phyloP scores from a whole-genome alignment of 2,329 filamentous ascomycete species.

The Fusarium goolgardi region DNA sequence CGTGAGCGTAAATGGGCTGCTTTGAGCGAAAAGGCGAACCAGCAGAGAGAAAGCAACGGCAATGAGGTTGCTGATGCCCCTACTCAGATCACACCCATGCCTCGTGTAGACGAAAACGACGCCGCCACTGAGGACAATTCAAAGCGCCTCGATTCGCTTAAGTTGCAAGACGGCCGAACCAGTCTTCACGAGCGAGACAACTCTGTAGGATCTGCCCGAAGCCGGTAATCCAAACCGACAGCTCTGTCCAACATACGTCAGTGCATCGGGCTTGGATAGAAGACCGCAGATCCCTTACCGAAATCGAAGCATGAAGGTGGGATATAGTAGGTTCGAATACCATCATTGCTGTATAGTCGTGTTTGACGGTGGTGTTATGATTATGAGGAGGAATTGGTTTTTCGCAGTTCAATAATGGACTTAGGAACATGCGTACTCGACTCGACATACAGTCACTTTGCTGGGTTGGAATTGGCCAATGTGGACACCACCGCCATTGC shows the following conservation, averaged over 20 bases:
- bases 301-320: constrained; percentile 20
- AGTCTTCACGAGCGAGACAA: constrained; percentile 69
- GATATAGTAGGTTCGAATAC: constrained; percentile 12
- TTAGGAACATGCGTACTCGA: constrained; percentile 38
- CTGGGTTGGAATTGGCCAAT: constrained; percentile 27
- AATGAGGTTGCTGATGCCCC: constrained; percentile 47
- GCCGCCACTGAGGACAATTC: constrained; percentile 83
- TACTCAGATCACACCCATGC: constrained; percentile 57
- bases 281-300: constrained; percentile 11
- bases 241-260: constrained; percentile 17
- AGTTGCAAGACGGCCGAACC: constrained; percentile 81
- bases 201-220: constrained; percentile 66
- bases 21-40: constrained; percentile 82
- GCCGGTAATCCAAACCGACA: constrained; percentile 56
- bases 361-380: constrained; percentile 32
- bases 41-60: constrained; percentile 63
- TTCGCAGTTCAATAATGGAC: constrained; percentile 41
- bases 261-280: constrained; percentile 29
- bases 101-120: constrained; percentile 79
- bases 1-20: constrained; percentile 91
- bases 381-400: constrained; percentile 39
- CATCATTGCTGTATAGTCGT: constrained; percentile 35
- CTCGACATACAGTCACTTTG: constrained; percentile 34
- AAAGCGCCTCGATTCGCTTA: constrained; percentile 88
- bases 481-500: constrained; percentile 15